phyloP scores from a whole-genome alignment of 176 grass and related monocot genomes.

The Alloteropsis semialata region DNA sequence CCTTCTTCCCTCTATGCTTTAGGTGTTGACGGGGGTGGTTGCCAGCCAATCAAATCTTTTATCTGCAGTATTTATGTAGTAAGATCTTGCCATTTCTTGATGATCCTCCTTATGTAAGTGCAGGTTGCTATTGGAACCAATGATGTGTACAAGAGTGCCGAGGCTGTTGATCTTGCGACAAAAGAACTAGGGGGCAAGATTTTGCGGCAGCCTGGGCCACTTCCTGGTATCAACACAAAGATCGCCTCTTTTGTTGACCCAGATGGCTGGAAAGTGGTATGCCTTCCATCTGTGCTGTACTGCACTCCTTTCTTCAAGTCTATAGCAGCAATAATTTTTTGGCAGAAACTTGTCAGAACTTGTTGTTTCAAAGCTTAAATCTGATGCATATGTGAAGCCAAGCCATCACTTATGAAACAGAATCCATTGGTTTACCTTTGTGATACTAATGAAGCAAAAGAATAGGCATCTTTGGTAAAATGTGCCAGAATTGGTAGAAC shows the following conservation, averaged over 20 bases:
- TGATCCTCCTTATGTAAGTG: background rate
- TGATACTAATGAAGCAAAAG: constrained; percentile 54
- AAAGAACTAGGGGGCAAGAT: constrained; percentile 94
- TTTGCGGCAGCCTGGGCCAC: constrained; percentile 72
- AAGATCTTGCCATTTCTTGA: background rate
- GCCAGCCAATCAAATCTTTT: no score
- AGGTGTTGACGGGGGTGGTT: no score
- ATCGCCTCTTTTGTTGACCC: constrained; percentile 92
- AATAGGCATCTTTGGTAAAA: background rate
- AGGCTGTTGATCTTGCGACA: constrained; percentile 60
- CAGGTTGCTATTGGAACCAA: constrained; percentile 94
- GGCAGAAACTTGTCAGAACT: background rate
- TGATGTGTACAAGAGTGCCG: constrained; percentile 91
- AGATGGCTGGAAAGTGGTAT: constrained; percentile 99
- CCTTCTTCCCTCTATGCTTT: no score
- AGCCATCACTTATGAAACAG: background rate
- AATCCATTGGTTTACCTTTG: background rate
- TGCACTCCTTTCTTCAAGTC: constrained; percentile 6
- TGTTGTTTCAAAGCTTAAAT: background rate
- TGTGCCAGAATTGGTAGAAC: background rate
- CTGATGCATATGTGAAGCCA: background rate
- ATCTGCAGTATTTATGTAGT: background rate
- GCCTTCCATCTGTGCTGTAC: constrained; percentile 8
- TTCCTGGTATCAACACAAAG: constrained; percentile 86
- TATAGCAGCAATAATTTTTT: constrained; percentile 40